phyloP scores from a whole-genome alignment of 306 rosid species.

The Lagenaria siceraria region DNA sequence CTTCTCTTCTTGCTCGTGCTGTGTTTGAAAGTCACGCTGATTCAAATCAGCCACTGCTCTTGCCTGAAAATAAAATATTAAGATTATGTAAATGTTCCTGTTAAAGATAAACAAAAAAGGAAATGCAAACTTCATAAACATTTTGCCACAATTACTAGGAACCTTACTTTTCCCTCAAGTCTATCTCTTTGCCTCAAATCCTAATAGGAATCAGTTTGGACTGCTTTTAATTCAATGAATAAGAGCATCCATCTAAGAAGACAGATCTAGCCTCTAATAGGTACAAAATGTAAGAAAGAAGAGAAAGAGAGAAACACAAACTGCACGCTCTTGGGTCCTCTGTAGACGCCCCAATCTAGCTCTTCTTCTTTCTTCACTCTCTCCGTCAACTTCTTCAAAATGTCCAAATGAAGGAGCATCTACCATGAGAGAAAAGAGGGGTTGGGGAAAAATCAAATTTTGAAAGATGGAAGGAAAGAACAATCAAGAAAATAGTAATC shows the following conservation, averaged over 20 bases:
- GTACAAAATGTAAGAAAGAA: neutral
- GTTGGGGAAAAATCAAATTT: neutral
- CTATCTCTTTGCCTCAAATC: neutral
- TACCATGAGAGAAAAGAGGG: conserved; percentile 19
- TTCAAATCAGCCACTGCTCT: conserved; percentile 88
- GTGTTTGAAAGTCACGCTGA: conserved; percentile 57
- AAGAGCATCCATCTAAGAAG: neutral
- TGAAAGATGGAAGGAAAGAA: neutral
- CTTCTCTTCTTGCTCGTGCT: conserved; percentile 84
- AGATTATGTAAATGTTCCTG: conserved; percentile 8
- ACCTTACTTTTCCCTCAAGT: neutral
- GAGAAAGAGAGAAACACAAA: conserved; percentile 27
- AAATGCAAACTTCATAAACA: neutral
- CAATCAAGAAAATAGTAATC: neutral
- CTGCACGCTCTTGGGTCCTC: conserved; percentile 59
- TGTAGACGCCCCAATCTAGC: conserved; percentile 65
- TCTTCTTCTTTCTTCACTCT: conserved; percentile 76
- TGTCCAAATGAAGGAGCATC: conserved; percentile 35
- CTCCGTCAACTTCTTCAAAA: conserved; percentile 74
- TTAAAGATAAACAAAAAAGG: neutral
- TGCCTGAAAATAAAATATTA: conserved; percentile 37
- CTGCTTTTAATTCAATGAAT: neutral
- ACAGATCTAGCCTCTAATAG: neutral
- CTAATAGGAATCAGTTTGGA: neutral
- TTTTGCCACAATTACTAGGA: neutral